phyloP scores from a whole-genome alignment of 2,329 filamentous ascomycete species.

The Parafenestella ontariensis region DNA sequence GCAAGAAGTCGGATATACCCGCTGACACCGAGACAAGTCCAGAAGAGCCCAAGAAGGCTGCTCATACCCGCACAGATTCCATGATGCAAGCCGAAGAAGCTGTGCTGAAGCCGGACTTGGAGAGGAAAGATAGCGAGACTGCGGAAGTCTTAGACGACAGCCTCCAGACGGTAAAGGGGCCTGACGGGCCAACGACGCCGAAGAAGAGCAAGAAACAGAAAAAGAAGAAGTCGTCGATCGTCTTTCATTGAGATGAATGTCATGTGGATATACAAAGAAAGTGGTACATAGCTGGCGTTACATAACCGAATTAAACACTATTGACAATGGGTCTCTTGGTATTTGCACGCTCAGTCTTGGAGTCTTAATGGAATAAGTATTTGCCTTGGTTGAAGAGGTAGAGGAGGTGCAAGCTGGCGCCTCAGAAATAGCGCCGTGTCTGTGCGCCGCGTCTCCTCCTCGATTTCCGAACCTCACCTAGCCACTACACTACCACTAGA shows the following conservation, averaged over 20 bases:
- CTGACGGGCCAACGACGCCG: not conserved
- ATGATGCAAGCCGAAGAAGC: constrained; percentile 16
- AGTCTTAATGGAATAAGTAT: no score
- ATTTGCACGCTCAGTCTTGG: no score
- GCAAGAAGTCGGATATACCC: constrained; percentile 6
- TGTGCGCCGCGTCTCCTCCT: no score
- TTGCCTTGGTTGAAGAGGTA: no score
- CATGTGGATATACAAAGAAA: not conserved
- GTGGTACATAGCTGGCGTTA: not conserved
- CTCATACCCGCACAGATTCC: constrained; percentile 21
- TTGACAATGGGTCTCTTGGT: no score
- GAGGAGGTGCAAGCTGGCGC: no score
- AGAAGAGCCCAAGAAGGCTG: not conserved
- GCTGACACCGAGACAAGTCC: not conserved
- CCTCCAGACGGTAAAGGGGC: not conserved
- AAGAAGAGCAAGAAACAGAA: constrained; percentile 20
- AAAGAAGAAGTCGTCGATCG: constrained; percentile 2
- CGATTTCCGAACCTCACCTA: no score
- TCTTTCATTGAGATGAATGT: not conserved
- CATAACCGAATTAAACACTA: not conserved
- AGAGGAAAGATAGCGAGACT: not conserved
- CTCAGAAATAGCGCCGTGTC: no score
- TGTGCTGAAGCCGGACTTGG: not conserved
- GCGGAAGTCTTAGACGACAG: not conserved
- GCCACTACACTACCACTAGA: no score